These are phyloP conservation scores for Retiboletus fuscus DNA, from an alignment of 1,284 basidiomycete genomes.

Conservation along the genomic window DNA sequence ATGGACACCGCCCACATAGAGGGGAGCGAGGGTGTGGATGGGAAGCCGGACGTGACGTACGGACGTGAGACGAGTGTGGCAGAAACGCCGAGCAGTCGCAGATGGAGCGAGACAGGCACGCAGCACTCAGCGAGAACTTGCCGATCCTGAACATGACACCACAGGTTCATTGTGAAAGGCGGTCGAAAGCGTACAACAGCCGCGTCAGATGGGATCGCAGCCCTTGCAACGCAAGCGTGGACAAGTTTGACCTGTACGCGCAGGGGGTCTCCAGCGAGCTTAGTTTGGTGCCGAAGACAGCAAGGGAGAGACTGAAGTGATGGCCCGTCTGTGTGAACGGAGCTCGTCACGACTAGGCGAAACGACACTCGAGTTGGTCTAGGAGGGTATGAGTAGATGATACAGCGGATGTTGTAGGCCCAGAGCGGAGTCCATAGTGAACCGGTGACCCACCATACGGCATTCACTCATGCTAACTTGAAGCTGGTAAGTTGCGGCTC, in stretches of 20 bases:
- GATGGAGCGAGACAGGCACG: slow-evolving; percentile 24
- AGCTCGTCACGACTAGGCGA: too few relatives aligned
- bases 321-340: too few relatives aligned
- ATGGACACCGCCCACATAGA: too few relatives aligned
- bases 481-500: too few relatives aligned
- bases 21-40: background rate
- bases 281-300: slow-evolving; percentile 27
- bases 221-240: slow-evolving; percentile 28
- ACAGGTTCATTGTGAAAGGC: too few relatives aligned
- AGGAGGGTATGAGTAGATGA: too few relatives aligned
- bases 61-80: background rate
- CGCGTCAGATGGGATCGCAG: slow-evolving; percentile 9
- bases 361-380: too few relatives aligned
- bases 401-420: too few relatives aligned
- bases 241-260: slow-evolving; percentile 35
- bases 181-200: slow-evolving; percentile 5
- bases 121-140: slow-evolving; percentile 39
- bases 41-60: background rate
- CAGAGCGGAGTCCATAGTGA: too few relatives aligned
- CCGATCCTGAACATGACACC: slow-evolving; percentile 26
- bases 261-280: slow-evolving; percentile 32
- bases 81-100: slow-evolving; percentile 1
- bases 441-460: too few relatives aligned
- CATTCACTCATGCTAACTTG: too few relatives aligned
- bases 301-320: slow-evolving; percentile 1